Percentiles rank a stretch among this genome's conserved stretches.
These are phyloP conservation scores for Backusella westeae DNA, from an alignment of 192 early-diverging fungal genomes.

Conservation along the genomic window DNA sequence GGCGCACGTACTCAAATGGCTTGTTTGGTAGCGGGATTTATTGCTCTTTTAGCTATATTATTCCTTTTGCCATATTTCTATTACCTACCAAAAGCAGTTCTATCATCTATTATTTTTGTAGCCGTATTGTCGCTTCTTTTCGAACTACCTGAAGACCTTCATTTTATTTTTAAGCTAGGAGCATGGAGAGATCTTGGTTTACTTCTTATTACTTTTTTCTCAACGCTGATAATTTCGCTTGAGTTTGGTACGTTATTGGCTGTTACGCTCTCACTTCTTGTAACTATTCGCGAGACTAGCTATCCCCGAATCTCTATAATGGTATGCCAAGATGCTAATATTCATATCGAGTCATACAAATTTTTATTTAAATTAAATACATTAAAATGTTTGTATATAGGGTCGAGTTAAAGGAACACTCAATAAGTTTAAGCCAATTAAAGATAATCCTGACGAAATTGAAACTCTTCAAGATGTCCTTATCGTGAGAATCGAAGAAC, in stretches of 20 bases:
- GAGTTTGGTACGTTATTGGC: slow-evolving; percentile 92
- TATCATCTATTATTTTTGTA: slow-evolving; percentile 74
- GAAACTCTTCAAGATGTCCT: slow-evolving; percentile 82
- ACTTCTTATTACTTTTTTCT: slow-evolving; percentile 80
- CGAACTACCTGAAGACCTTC: slow-evolving; percentile 68
- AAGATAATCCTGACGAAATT: slow-evolving; percentile 53
- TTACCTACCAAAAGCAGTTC: slow-evolving; percentile 30
- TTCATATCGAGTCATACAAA: not conserved
- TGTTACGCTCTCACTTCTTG: slow-evolving; percentile 78
- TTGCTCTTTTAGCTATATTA: slow-evolving; percentile 78
- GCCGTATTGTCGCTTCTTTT: slow-evolving; percentile 78
- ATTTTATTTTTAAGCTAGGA: slow-evolving; percentile 74
- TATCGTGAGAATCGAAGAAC: slow-evolving; percentile 89
- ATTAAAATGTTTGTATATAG: slow-evolving; percentile 15
- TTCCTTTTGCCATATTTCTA: slow-evolving; percentile 69
- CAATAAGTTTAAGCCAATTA: slow-evolving; percentile 70
- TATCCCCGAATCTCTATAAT: slow-evolving; percentile 75
- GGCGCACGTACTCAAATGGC: slow-evolving; percentile 86
- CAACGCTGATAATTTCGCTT: slow-evolving; percentile 84
- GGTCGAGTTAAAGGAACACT: slow-evolving; percentile 47
- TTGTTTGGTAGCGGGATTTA: slow-evolving; percentile 72
- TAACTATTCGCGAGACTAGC: slow-evolving; percentile 90
- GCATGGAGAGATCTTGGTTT: slow-evolving; percentile 84
- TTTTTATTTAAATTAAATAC: not conserved
- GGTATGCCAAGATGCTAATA: slow-evolving; percentile 33